These are phyloP conservation scores for Priceomyces melissophilus DNA, from an alignment of 805 yeast species.

Conservation along the genomic window DNA sequence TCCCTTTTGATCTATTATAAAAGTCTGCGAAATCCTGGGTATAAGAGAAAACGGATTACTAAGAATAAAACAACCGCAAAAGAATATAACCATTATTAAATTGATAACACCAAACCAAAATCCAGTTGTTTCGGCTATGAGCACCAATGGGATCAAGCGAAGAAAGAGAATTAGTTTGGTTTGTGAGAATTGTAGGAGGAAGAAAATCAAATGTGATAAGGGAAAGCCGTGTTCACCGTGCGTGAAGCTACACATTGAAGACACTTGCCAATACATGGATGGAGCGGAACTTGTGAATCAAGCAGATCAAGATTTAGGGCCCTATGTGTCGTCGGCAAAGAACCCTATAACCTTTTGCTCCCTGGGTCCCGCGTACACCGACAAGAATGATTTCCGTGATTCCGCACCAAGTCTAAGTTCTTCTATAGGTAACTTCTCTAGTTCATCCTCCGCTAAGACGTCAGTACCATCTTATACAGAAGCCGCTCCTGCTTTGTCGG, in stretches of 20 bases:
- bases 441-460: too few species aligned
- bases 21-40: too few species aligned
- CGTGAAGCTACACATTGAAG: conserved; percentile 20
- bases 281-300: neutral
- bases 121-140: too few species aligned
- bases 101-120: too few species aligned
- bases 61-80: too few species aligned
- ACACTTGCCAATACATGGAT: conserved; percentile 12
- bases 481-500: conserved; percentile 10
- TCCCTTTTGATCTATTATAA: too few species aligned
- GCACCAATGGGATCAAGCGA: conserved; percentile 8
- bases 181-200: conserved; percentile 31
- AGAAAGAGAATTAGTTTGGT: conserved; percentile 39
- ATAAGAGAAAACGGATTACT: too few species aligned
- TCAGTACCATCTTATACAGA: conserved; percentile 2
- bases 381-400: too few species aligned
- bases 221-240: conserved; percentile 35
- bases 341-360: conserved; percentile 17
- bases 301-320: conserved; percentile 4
- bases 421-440: neutral
- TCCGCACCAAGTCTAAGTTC: too few species aligned
- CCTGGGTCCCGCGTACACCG: too few species aligned
- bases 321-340: conserved; percentile 18
- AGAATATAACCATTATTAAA: too few species aligned
- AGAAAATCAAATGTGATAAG: conserved; percentile 35